phyloP scores from a whole-genome alignment of 2,329 filamentous ascomycete species.

The Calonectria naviculata region DNA sequence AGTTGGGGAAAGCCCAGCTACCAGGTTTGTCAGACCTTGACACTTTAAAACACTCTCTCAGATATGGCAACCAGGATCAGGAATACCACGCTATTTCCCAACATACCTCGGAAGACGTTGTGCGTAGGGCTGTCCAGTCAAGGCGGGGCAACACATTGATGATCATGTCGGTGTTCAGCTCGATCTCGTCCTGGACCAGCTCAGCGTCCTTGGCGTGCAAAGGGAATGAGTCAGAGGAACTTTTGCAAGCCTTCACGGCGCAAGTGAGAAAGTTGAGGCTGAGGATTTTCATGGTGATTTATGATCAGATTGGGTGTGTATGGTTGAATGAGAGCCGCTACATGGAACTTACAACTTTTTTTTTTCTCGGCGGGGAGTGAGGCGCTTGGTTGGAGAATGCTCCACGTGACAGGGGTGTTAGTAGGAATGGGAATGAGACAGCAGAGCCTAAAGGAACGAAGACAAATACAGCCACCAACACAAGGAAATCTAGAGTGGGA shows the following conservation, averaged over 20 bases:
- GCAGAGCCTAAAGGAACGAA: background rate
- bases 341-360: slow-evolving; percentile 47
- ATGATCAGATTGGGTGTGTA: background rate
- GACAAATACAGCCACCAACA: background rate
- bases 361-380: slow-evolving; percentile 37
- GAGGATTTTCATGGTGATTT: slow-evolving; percentile 84
- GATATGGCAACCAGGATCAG: background rate
- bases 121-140: slow-evolving; percentile 86
- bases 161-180: slow-evolving; percentile 84
- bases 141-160: slow-evolving; percentile 87
- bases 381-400: slow-evolving; percentile 20
- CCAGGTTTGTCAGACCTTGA: background rate
- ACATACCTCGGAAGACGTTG: slow-evolving; percentile 80
- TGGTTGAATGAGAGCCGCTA: slow-evolving; percentile 5
- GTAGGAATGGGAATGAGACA: background rate
- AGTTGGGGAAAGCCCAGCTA: slow-evolving; percentile 85
- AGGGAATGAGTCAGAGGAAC: slow-evolving; percentile 82
- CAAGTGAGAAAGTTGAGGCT: slow-evolving; percentile 98
- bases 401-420: slow-evolving; percentile 45
- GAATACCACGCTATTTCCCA: slow-evolving; percentile 28
- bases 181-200: slow-evolving; percentile 87
- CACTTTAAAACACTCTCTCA: too few species aligned
- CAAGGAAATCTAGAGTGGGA: background rate
- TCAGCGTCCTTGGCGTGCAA: slow-evolving; percentile 94
- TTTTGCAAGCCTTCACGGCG: slow-evolving; percentile 95